A percentile compares a stretch with the other conserved stretches of the same genome.
Evolutionary conservation across 345 rosid species (phyloP).

Genomic region (Conringia planisiliqua): DNA sequence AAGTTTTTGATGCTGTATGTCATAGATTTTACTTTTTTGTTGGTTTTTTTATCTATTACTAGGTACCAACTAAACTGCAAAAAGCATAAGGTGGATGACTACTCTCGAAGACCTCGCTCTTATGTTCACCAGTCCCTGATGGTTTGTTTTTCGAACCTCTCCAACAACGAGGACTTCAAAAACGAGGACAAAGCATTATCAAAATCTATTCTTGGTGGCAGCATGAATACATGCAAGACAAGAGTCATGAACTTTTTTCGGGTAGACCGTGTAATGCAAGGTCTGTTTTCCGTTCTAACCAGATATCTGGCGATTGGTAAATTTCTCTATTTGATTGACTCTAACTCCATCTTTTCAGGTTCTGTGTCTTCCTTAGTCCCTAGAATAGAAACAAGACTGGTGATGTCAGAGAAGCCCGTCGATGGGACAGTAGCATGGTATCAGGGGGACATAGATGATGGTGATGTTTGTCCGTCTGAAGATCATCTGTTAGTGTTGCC

Average conservation of each 20-base stretch:
- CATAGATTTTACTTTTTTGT: not conserved
- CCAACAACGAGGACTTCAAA: slow-evolving; percentile 57
- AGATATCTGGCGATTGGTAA: slow-evolving; percentile 13
- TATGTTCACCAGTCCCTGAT: slow-evolving; percentile 40
- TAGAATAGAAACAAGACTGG: slow-evolving; percentile 48
- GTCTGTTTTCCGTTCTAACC: slow-evolving; percentile 38
- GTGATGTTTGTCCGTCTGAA: slow-evolving; percentile 61
- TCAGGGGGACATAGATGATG: slow-evolving; percentile 79
- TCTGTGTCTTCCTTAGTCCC: slow-evolving; percentile 40
- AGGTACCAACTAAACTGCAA: slow-evolving; percentile 75
- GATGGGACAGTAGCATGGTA: slow-evolving; percentile 84
- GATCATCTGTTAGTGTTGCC: slow-evolving; percentile 75
- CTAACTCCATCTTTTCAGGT: slow-evolving; percentile 25
- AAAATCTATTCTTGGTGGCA: slow-evolving; percentile 78
- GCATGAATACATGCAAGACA: slow-evolving; percentile 71
- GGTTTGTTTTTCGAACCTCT: slow-evolving; percentile 39
- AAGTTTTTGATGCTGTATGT: not conserved
- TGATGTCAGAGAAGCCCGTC: slow-evolving; percentile 72
- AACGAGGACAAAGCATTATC: slow-evolving; percentile 59
- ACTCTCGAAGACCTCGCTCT: slow-evolving; percentile 40
- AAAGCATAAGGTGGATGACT: slow-evolving; percentile 60
- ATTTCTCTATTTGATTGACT: slow-evolving; percentile 6
- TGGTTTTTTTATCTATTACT: slow-evolving; percentile 25
- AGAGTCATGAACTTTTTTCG: slow-evolving; percentile 54
- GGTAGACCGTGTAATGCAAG: slow-evolving; percentile 66